Conservation (phyloP, 352 stramenopile genomes). For the Pythium vanterpoolii region DNA sequence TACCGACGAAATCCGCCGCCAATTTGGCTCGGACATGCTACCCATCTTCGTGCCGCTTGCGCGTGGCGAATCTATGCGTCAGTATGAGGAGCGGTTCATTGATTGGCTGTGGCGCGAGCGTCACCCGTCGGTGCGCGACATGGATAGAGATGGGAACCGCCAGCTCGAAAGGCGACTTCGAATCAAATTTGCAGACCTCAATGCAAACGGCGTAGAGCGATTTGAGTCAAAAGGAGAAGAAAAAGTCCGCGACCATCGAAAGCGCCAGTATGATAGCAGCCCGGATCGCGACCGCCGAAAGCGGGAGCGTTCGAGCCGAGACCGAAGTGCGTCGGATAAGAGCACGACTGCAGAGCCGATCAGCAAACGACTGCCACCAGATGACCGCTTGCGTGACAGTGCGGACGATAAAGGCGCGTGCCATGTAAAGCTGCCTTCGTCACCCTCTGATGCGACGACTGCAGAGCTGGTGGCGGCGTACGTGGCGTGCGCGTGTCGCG, state of each 20-base stretch:
- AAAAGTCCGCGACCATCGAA: not conserved
- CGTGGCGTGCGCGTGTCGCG: constrained; percentile 12
- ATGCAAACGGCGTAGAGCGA: not conserved
- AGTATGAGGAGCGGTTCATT: constrained; percentile 21
- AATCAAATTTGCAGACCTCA: constrained; percentile 18
- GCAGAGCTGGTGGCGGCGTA: not conserved
- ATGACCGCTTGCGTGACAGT: not conserved
- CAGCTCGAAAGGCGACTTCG: constrained; percentile 15
- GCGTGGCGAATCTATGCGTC: constrained; percentile 4
- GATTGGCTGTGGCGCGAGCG: constrained; percentile 12
- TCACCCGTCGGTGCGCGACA: not conserved
- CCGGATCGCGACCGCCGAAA: not conserved
- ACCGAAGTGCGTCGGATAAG: not conserved
- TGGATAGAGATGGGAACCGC: not conserved
- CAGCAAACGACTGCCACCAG: not conserved
- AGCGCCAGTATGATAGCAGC: not conserved
- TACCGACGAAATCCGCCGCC: not conserved
- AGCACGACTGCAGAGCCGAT: not conserved
- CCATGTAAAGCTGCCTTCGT: not conserved
- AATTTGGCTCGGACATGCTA: constrained; percentile 3
- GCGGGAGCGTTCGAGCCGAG: not conserved
- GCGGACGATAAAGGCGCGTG: not conserved
- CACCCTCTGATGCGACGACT: not conserved
- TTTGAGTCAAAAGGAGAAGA: not conserved
- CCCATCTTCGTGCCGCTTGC: constrained; percentile 23